These are phyloP conservation scores for Wickerhamomyces strasburgensis DNA, from an alignment of 805 yeast genomes.

Conservation along the genomic window DNA sequence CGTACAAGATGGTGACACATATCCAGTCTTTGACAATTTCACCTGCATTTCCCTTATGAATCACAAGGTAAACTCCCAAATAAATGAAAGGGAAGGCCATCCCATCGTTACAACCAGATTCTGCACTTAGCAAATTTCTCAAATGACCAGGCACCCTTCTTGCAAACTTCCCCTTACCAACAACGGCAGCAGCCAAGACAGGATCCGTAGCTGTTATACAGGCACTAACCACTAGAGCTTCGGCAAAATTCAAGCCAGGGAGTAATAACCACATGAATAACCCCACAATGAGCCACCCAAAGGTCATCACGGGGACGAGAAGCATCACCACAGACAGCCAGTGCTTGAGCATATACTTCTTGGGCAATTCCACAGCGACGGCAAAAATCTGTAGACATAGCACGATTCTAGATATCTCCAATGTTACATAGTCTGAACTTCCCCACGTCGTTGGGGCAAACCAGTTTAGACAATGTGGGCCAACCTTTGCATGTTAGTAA, in stretches of 20 bases:
- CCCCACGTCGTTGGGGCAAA: slow-evolving; percentile 83
- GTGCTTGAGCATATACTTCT: slow-evolving; percentile 79
- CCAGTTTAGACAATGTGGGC: slow-evolving; percentile 83
- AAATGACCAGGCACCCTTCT: slow-evolving; percentile 87
- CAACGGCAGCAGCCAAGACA: slow-evolving; percentile 90
- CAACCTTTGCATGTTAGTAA: slow-evolving; percentile 35
- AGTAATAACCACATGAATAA: slow-evolving; percentile 72
- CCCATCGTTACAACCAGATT: slow-evolving; percentile 88
- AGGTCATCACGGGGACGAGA: slow-evolving; percentile 81
- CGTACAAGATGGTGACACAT: slow-evolving; percentile 68
- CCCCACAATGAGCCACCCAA: slow-evolving; percentile 82
- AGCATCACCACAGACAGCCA: slow-evolving; percentile 71
- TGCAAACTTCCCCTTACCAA: slow-evolving; percentile 90
- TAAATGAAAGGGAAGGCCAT: slow-evolving; percentile 90
- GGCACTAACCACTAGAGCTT: slow-evolving; percentile 70
- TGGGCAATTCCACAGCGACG: slow-evolving; percentile 88
- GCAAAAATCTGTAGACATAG: slow-evolving; percentile 87
- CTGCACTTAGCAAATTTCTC: slow-evolving; percentile 76
- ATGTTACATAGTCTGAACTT: slow-evolving; percentile 69
- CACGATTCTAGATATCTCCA: slow-evolving; percentile 78
- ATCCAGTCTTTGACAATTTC: slow-evolving; percentile 78
- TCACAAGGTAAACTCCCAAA: slow-evolving; percentile 60
- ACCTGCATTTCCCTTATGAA: slow-evolving; percentile 58
- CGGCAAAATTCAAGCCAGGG: slow-evolving; percentile 66
- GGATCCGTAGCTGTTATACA: slow-evolving; percentile 95